These are phyloP conservation scores for Neltuma alba DNA, from an alignment of 306 rosid species.

Conservation along the genomic window DNA sequence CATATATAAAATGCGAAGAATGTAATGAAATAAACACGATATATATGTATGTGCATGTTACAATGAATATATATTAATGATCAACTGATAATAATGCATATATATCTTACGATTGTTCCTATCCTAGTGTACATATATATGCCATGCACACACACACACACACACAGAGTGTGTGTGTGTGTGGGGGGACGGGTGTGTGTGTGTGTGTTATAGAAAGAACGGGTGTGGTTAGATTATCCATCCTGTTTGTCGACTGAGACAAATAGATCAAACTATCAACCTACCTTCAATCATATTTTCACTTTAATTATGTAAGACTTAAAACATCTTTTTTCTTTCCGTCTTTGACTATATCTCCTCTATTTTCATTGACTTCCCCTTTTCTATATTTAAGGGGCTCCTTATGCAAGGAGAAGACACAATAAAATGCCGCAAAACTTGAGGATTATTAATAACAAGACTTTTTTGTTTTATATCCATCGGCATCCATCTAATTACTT, in stretches of 20 bases:
- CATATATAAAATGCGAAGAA: neutral
- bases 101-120: neutral
- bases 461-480: neutral
- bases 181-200: too few relatives aligned
- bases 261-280: neutral
- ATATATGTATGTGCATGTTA: too few relatives aligned
- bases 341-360: conserved; percentile 1
- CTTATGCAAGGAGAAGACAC: neutral
- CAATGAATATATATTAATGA: neutral
- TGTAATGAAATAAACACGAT: neutral
- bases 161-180: too few relatives aligned
- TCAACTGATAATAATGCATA: neutral
- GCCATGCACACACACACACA: neutral
- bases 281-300: neutral
- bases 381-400: neutral
- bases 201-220: neutral
- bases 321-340: neutral
- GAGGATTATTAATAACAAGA: neutral
- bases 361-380: neutral
- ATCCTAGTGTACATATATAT: neutral
- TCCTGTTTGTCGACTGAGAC: neutral
- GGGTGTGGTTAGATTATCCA: neutral
- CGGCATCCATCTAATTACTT: neutral
- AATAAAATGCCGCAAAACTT: neutral
- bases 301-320: neutral